Evolutionary conservation across 148 eudicot species (phyloP).

Genomic region (Cornus florida): DNA sequence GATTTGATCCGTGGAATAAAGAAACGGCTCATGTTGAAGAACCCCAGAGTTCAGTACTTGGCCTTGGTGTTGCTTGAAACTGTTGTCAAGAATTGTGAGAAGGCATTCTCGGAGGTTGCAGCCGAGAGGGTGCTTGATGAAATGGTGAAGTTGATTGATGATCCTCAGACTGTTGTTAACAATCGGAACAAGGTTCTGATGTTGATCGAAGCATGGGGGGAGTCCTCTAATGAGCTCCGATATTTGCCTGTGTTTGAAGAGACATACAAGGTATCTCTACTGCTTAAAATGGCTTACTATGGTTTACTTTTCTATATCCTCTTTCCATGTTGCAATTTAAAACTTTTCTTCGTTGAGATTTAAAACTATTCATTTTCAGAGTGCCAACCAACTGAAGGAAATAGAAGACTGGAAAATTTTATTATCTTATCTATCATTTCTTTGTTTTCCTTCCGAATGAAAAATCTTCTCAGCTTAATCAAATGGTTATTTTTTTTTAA

Average conservation of each 20-base stretch:
- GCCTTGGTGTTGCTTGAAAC: constrained; percentile 76
- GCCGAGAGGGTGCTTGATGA: constrained; percentile 86
- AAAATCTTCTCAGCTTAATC: not conserved
- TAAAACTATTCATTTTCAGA: not conserved
- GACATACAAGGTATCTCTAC: constrained; percentile 46
- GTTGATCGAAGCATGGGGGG: constrained; percentile 85
- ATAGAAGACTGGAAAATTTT: not conserved
- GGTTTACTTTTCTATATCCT: not conserved
- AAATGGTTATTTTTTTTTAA: not conserved
- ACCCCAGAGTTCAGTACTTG: constrained; percentile 67
- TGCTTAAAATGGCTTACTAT: not conserved
- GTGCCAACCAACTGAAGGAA: not conserved
- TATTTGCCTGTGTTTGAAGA: constrained; percentile 85
- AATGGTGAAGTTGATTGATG: constrained; percentile 89
- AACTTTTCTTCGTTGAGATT: no score
- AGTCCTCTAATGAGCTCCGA: constrained; percentile 76
- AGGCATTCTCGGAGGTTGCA: constrained; percentile 80
- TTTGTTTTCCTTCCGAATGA: not conserved
- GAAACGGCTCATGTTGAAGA: constrained; percentile 71
- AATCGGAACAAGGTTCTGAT: constrained; percentile 72
- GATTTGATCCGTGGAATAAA: constrained; percentile 65
- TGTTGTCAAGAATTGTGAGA: constrained; percentile 76
- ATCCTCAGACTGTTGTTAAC: constrained; percentile 75
- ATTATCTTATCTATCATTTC: not conserved
- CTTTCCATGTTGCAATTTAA: not conserved